Evolutionary conservation across 2,329 filamentous ascomycete species (phyloP), one percentile per base, ranked within the genome.

Genomic region (Aspergillus awamori): DNA sequence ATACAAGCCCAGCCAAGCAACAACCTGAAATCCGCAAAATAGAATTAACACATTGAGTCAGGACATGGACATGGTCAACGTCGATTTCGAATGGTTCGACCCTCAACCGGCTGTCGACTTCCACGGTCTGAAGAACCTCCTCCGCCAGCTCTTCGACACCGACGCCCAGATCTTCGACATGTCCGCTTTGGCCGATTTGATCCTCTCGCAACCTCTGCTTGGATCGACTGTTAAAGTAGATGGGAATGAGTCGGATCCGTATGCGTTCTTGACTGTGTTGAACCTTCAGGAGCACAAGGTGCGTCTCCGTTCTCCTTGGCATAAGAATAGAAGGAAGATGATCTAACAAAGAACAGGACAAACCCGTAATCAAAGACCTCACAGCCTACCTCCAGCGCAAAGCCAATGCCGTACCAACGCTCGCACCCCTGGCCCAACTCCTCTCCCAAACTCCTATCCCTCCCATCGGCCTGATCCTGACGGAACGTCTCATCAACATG

Each of bases 31-130:
- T 26, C 49, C 49, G 4, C 6, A 4, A 26, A 7, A 4, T 26
- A 7, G 26, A 36, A 36, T 13, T 36, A 2, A 36, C 30, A 15
- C 11, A 39, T 30, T 10, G 41, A 49, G 43, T n/a, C 20, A 33
- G 91, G 92, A 97, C 72, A 90, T 93, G 72, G 91, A 97, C 74
- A 90, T 94, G 76, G 87, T 99, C 67, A 89, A 98, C 74, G 93
- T 98, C 60, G 94, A 98, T 67, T 99, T 99, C 72, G 95, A 99
- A 81, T 98, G 93, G 91, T 99, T 98, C 81, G 96, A 97, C 79
- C 96, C 94, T 64, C 89, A 95, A 70, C 84, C 91, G 2, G 87
- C 90, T 7, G 85, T 96, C 70, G 95, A 99, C 78, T 98, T 98
- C 78, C 94, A 98, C 79, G 95, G 95, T 61, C 86, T 96, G 69